Base-by-base conservation (phyloP, 2,329 filamentous ascomycete genomes). In the Ceratocystis diversiconidia region DNA sequence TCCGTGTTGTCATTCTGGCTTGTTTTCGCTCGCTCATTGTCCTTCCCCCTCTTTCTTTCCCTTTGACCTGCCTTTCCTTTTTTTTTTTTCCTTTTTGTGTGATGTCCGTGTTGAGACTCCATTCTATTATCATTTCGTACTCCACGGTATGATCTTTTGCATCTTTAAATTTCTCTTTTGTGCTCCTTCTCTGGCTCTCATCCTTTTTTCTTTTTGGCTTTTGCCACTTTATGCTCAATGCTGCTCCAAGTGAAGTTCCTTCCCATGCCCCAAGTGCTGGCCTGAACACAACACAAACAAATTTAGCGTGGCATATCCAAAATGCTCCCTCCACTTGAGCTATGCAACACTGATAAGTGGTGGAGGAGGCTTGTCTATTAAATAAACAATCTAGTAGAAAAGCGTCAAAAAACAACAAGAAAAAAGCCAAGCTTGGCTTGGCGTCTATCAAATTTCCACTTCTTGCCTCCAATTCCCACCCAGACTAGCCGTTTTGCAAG, bases 341-440 rank as follows among this genome's bases (percentile, higher is more conserved):
- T 8, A 32, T 19, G 22, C 32, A 36, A 36, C 32, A 57, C 52
- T 57, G 52, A 57, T 57, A 57, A 57, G 52, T 57, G 17, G 12
- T 17, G 17, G 15, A 57, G 19, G 46, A 8, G 44, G 44, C 7
- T 19, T 55, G 50, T 30, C 52, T n/a, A 6, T 3, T 36, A 36
- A 36, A 25, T 25, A 25, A 25, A 25, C 22, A 25, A 25, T 25
- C 2, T 25, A 36, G 32, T 10, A 12, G 32, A 36, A 36, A 36
- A 3, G 32, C 10, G 7, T 10, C 32, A 10, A 10, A 36, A 10
- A 10, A 10, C 8, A 36, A 36, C 8, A 10, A 3, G 32, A 17
- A 57, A 57, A 57, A 57, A 57, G 28, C 25, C 52, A 30, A 57
- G 52, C 7, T 12, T 57, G 52, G 52, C 52, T 57, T 57, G 52